phyloP scores from a whole-genome alignment of 352 stramenopile genomes.

The Chloridella minuta region DNA sequence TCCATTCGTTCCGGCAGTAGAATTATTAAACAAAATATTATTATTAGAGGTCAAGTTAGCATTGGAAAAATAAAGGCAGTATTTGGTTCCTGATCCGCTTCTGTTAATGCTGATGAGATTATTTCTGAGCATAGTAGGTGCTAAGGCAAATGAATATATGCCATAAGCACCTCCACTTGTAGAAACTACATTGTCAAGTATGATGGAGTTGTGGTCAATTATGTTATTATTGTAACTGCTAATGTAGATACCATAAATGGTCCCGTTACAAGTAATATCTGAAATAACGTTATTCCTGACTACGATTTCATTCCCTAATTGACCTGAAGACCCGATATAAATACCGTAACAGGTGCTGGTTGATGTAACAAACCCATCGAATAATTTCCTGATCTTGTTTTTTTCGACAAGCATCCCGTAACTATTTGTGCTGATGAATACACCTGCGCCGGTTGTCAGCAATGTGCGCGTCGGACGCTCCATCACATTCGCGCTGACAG shows the following conservation, averaged over 20 bases:
- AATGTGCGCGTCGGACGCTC: not conserved
- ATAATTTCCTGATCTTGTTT: not conserved
- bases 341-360: not conserved
- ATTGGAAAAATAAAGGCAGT: not conserved
- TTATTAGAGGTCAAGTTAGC: not conserved
- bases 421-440: not conserved
- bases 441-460: not conserved
- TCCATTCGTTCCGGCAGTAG: not conserved
- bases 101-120: not conserved
- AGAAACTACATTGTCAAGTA: not conserved
- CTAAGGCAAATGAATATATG: not conserved
- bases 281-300: not conserved
- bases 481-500: not conserved
- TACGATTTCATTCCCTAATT: not conserved
- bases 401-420: not conserved
- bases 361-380: not conserved
- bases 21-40: not conserved
- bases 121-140: not conserved
- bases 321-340: not conserved
- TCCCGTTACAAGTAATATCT: not conserved
- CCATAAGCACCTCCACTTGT: not conserved
- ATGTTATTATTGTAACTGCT: not conserved
- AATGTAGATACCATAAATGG: not conserved
- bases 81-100: not conserved
- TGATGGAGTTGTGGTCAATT: not conserved